Base-by-base conservation (phyloP, 352 stramenopile species). In the Phytopythium vexans region DNA sequence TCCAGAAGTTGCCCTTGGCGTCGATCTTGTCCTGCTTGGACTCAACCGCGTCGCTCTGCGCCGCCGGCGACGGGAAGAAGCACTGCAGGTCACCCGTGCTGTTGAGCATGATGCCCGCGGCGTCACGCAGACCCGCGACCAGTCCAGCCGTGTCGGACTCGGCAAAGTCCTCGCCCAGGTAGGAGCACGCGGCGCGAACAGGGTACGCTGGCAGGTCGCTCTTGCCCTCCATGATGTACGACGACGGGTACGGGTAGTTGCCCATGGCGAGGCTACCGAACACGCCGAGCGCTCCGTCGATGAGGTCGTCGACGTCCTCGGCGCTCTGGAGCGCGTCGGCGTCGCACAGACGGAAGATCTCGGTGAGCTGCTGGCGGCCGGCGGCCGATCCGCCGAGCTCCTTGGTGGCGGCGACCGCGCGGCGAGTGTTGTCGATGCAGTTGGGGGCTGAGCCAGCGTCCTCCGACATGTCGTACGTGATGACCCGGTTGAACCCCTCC, bases 21-120 rank as follows among this genome's bases (percentile, higher is more conserved):
- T 70, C 60, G 10, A 77, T 72, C 38, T 62, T 54, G 27, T 60
- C 61, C 45, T 63, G 54, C 34, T 79, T 75, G 4, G 61, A 62
- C n/a, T 58, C 44, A 11, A 52, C 44, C 1, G 60, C 14, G 7
- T 21, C 27, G 48, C 27, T 45, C 48, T 45, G 15, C 0, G 47
- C 21, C 5, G 47, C 40, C 10, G 56, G 8, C 6, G 41, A 0
- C n/a, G 63, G 62, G 57, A 74, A 60, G 10, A 66, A 72, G 46
- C 74, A 85, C 14, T 32, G 40, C 37, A 66, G 60, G 35, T 49
- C 58, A 34, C 74, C 50, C 8, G 64, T 68, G 44, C 52, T 71
- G 57, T 82, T 82, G 70, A 79, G 80, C 49, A 70, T 79, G 15
- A 82, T 62, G 11, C 50, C 72, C 10, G 77, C 58, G 32, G 66